Conservation (phyloP, 1,284 basidiomycete species). For the Tilletia indica region DNA sequence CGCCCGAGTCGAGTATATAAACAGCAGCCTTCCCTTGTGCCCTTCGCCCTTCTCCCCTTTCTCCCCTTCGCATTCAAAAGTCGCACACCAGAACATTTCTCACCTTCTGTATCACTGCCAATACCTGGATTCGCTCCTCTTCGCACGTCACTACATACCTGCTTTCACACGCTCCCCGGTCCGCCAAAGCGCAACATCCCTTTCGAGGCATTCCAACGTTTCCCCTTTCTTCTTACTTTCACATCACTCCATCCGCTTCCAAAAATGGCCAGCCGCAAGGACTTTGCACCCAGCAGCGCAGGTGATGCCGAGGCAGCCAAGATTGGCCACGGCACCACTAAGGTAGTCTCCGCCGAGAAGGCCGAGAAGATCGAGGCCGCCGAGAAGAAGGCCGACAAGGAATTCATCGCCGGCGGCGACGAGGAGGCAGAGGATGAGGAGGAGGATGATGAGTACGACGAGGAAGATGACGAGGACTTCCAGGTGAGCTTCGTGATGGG, state of each 20-base stretch:
- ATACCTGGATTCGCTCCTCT: background rate
- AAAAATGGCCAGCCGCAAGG: conserved; percentile 9
- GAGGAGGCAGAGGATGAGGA: background rate
- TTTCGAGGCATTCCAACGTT: too few species aligned
- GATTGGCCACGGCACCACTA: conserved; percentile 7
- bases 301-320: conserved; percentile 2
- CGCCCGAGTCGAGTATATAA: too few species aligned
- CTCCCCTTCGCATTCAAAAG: background rate
- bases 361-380: conserved; percentile 4
- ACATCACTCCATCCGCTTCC: background rate
- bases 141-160: too few species aligned
- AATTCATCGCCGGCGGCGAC: conserved; percentile 15
- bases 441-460: conserved; percentile 7
- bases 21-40: too few species aligned
- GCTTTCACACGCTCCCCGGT: too few species aligned
- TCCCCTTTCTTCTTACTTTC: background rate
- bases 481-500: background rate
- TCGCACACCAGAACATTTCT: background rate
- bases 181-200: too few species aligned
- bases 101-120: background rate
- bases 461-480: conserved; percentile 11
- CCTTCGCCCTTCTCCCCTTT: background rate
- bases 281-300: conserved; percentile 4
- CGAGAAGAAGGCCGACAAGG: conserved; percentile 15
- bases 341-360: conserved; percentile 13